These are phyloP conservation scores for Oidiodendron maius DNA, from an alignment of 495 filamentous ascomycete species.

Conservation along the genomic window DNA sequence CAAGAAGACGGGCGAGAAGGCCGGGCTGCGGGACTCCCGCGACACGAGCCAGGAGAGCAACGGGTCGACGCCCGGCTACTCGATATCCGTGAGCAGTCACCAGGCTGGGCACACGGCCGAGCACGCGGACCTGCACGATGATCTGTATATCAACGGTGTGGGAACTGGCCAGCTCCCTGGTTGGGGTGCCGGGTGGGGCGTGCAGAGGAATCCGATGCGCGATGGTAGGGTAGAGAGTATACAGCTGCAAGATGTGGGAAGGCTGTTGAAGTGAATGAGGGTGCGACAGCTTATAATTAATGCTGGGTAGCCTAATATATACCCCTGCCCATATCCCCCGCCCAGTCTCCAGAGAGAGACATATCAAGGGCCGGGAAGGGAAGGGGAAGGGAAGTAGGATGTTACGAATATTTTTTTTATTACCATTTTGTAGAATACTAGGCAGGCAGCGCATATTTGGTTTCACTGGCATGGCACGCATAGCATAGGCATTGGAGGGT, in stretches of 20 bases:
- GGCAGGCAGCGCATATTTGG: too few relatives aligned
- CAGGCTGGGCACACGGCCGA: background rate
- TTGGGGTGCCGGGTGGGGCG: slow-evolving; percentile 17
- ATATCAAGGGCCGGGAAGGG: too few relatives aligned
- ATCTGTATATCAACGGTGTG: slow-evolving; percentile 10
- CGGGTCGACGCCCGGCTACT: background rate
- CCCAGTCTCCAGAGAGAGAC: too few relatives aligned
- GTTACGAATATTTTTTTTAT: too few relatives aligned
- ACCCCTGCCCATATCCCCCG: too few relatives aligned
- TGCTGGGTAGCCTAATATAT: too few relatives aligned
- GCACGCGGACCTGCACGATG: slow-evolving; percentile 7
- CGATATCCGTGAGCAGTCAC: background rate
- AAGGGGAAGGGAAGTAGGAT: too few relatives aligned
- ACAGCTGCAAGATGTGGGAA: slow-evolving; percentile 18
- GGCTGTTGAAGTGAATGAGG: slow-evolving; percentile 19
- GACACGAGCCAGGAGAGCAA: slow-evolving; percentile 1
- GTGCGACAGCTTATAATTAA: too few relatives aligned
- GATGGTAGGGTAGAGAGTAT: slow-evolving; percentile 17
- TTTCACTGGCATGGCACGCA: too few relatives aligned
- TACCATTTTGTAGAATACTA: too few relatives aligned
- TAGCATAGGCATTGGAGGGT: too few relatives aligned
- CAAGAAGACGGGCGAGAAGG: slow-evolving; percentile 8
- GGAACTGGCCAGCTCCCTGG: slow-evolving; percentile 4
- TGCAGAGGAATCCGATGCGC: slow-evolving; percentile 6
- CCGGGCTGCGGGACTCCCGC: background rate